Conservation (phyloP, 2,329 filamentous ascomycete genomes). For the Colletotrichum agaves region DNA sequence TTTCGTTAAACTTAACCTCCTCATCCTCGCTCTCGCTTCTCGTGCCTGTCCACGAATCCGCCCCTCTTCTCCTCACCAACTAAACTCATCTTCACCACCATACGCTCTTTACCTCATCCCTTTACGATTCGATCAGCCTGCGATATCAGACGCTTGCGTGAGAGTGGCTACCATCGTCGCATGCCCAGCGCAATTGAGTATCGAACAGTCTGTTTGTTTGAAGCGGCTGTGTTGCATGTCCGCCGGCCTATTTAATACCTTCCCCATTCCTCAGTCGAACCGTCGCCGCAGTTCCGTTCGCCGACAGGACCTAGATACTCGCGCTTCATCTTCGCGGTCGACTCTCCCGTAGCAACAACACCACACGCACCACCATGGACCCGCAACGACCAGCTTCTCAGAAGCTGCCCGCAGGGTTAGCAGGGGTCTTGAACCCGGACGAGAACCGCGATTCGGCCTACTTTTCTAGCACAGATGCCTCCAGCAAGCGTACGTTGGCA, state of each 20-base stretch:
- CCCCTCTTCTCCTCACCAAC: background rate
- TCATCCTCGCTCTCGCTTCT: background rate
- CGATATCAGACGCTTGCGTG: constrained; percentile 13
- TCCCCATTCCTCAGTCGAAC: background rate
- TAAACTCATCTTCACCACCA: background rate
- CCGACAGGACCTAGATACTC: background rate
- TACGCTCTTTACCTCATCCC: constrained; percentile 20
- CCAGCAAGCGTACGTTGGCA: constrained; percentile 53
- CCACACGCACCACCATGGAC: constrained; percentile 24
- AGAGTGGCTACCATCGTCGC: constrained; percentile 18
- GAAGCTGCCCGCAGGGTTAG: constrained; percentile 60
- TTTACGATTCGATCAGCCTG: background rate
- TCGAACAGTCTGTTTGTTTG: constrained; percentile 24
- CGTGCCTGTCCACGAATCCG: background rate
- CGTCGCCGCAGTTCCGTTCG: background rate
- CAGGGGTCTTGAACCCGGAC: constrained; percentile 63
- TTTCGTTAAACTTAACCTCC: constrained; percentile 13
- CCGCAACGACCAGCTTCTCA: constrained; percentile 46
- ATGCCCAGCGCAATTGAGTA: constrained; percentile 21
- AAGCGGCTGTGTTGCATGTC: background rate
- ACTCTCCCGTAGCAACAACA: background rate
- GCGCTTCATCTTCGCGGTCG: background rate
- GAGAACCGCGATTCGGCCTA: constrained; percentile 58
- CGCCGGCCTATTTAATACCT: background rate
- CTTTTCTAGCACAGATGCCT: constrained; percentile 55